Evolutionary conservation across 2,329 filamentous ascomycete genomes (phyloP), one percentile per base, ranked within the genome.

Genomic region (Metarhizium guizhouense): DNA sequence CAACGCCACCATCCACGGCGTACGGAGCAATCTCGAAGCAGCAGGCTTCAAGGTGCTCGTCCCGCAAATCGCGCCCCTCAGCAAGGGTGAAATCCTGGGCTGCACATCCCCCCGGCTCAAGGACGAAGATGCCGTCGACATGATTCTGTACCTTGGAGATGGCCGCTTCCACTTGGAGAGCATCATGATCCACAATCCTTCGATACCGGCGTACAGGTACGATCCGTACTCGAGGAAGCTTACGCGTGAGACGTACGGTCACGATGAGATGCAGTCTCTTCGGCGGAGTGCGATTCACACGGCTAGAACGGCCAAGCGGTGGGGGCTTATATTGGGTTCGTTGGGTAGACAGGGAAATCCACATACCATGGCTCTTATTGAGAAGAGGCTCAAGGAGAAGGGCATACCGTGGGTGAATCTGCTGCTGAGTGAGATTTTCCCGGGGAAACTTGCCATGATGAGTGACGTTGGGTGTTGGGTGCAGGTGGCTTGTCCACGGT

Each of bases 141-240:
- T 90, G 60, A 86, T 96, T 49, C 76, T 96, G 1, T 96, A 96
- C 68, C 83, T 96, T 14, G 92, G 92, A 50, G 92, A 96, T 67
- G 92, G 92, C 13, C 83, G 92, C 57, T 96, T 96, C 76, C 94
- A 99, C 69, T 86, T 99, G 47, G 94, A 99, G 72, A 95, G 90
- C 65, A 93, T 95, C 66, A 99, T 99, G 93, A 99, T 99, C 62
- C 94, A 97, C 68, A 99, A 99, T 72, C 94, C 95, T 0, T 74
- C 77, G 5, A 83, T 96, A 40, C 89, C 93, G 0, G 93, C 95
- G 2, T 99, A 96, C 73, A 83, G 94, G 60, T 99, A 99, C 71
- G 94, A 99, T 67, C 94, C 95, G 0, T 99, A 99, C 74, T 94
- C 91, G 11, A 84, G 93, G 52, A 90, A 89, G 57, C 81, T 99